Evolutionary conservation across 768 basidiomycete species (phyloP).

Genomic region (Lentinula guzmanii): DNA sequence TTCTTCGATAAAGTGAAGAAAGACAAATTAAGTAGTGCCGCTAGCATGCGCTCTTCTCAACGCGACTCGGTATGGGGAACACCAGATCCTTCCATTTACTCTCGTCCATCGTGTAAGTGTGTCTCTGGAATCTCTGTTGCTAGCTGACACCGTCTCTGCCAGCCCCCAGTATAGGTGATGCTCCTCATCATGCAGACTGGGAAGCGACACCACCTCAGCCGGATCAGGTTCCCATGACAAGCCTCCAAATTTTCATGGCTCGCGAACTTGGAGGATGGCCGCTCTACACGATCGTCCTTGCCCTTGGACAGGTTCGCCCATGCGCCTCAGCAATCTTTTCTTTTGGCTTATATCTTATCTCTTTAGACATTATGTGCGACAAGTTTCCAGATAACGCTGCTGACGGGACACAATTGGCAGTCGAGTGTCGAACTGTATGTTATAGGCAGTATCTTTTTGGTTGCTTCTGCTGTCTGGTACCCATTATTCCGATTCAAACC

Average conservation of each 20-base stretch:
- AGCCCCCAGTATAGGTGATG: constrained; percentile 46
- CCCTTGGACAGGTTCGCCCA: constrained; percentile 62
- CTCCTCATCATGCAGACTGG: constrained; percentile 35
- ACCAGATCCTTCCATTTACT: constrained; percentile 54
- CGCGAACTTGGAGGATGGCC: constrained; percentile 84
- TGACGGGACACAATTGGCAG: constrained; percentile 87
- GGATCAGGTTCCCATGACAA: constrained; percentile 80
- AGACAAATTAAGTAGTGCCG: constrained; percentile 81
- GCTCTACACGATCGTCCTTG: constrained; percentile 85
- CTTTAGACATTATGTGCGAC: constrained; percentile 78
- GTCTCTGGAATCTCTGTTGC: background rate
- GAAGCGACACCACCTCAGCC: constrained; percentile 36
- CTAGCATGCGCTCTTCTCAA: constrained; percentile 73
- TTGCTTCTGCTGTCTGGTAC: constrained; percentile 86
- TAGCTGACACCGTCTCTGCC: background rate
- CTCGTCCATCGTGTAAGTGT: constrained; percentile 68
- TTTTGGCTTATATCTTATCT: background rate
- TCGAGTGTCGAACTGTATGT: constrained; percentile 81
- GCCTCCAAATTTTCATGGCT: constrained; percentile 79
- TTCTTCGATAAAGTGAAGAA: constrained; percentile 91
- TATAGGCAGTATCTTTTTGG: constrained; percentile 85
- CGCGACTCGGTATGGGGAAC: constrained; percentile 83
- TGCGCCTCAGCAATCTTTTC: background rate
- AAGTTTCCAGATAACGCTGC: constrained; percentile 93
- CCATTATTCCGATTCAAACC: constrained; percentile 84